Percentiles rank a stretch among this genome's conserved stretches.
Conservation (phyloP, 2,329 filamentous ascomycete genomes). For the Stenocarpella maydis region DNA sequence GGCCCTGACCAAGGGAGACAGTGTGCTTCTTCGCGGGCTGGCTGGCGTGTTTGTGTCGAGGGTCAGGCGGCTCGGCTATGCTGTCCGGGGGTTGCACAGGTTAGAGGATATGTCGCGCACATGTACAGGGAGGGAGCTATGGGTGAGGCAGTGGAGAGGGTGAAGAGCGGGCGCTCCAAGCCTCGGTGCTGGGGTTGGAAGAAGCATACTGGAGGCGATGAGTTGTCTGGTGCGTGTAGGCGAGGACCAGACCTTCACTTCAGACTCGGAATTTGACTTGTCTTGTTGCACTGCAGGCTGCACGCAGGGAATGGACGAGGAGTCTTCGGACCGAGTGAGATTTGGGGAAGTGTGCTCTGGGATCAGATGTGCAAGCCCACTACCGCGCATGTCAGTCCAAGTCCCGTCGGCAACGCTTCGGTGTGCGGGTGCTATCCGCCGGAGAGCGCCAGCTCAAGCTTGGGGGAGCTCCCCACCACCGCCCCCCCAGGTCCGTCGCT, state of each 20-base stretch:
- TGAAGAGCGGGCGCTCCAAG: background rate
- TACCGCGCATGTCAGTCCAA: slow-evolving; percentile 32
- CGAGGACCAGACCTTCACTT: background rate
- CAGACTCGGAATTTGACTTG: background rate
- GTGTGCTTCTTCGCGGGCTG: slow-evolving; percentile 81
- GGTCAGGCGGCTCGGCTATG: slow-evolving; percentile 8
- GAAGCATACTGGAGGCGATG: background rate
- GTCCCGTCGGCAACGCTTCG: slow-evolving; percentile 24
- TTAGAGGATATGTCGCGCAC: slow-evolving; percentile 2
- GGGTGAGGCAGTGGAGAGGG: background rate
- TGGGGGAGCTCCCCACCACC: background rate
- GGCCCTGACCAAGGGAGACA: slow-evolving; percentile 98
- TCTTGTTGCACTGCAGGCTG: slow-evolving; percentile 12
- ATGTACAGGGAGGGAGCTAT: background rate
- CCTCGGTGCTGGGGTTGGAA: background rate
- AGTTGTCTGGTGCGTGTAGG: background rate
- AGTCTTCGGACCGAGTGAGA: background rate
- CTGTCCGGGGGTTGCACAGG: slow-evolving; percentile 4
- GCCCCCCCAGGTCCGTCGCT: slow-evolving; percentile 10
- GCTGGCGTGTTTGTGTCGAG: slow-evolving; percentile 27
- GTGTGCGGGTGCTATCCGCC: slow-evolving; percentile 27
- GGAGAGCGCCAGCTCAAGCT: slow-evolving; percentile 29
- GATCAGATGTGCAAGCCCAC: slow-evolving; percentile 22
- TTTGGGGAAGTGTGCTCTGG: background rate
- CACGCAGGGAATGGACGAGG: background rate